Evolutionary conservation across 1,284 basidiomycete genomes (phyloP), one percentile per base, ranked within the genome.

Genomic region (Cutaneotrichosporon spelunceum): DNA sequence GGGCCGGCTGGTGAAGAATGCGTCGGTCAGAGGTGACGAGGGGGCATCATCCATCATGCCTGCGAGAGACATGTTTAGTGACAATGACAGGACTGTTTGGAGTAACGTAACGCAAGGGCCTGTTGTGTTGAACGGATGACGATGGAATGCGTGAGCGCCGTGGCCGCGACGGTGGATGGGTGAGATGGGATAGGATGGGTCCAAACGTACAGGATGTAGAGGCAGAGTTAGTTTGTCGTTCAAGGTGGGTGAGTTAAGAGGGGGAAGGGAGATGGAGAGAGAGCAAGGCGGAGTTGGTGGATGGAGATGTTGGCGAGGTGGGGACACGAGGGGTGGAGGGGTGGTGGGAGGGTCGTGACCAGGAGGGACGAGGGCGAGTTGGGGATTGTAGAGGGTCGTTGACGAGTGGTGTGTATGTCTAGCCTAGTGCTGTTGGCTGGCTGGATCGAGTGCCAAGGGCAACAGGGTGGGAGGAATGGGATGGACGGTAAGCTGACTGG

Each of bases 1-100:
- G 53, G 73, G 73, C 2, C 68, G 66, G 56, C 64, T 63, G 23
- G 66, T 65, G 7, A 70, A 66, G 56, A 75, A 76, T 3, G 71
- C 66, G 57, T 77, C 74, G 57, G 66, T 64, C 29, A 76, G 52
- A 2, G 76, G 76, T n/a, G 76, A 78, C 1, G 76, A 78, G 16
- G 73, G 74, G 44, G 62, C 58, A 16, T 23, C 21, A 47, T 71
- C 69, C 71, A 76, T 74, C 57, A 48, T 70, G 66, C 36, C 24
- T n/a, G 21, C 24, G 3, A 44, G 8, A 6, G 36, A 11, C 16
- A 29, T 33, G 24, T 44, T 56, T 39, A 27, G 45, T 26, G 39
- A 42, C 21, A 14, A 54, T 23, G 53, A 27, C 44, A 30, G 42
- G 42, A 24, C 26, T 42, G 49, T 58, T 52, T 44, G 27, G 57